Evolutionary conservation across 495 filamentous ascomycete genomes (phyloP), one percentile per base, ranked within the genome.

Genomic region (Oleoguttula mirabilis): DNA sequence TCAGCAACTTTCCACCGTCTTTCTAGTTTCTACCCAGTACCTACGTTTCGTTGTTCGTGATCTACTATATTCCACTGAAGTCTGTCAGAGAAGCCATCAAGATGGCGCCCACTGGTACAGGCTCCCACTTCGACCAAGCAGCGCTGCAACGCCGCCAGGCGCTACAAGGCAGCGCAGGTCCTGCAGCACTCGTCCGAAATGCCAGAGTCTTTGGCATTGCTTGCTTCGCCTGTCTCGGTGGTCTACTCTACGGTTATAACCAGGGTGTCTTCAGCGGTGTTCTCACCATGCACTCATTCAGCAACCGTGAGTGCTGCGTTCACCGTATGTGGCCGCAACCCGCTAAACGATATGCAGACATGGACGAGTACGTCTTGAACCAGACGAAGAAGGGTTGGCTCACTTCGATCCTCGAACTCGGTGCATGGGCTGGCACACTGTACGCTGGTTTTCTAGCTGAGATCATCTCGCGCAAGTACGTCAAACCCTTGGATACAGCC

Each of bases 251-350:
- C 43, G 61, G 61, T 39, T 64, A 84, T 63, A 82, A 84, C 57
- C 82, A 87, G 32, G 84, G 83, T 54, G 82, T 90, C 55, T 84
- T 88, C 66, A 74, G 72, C 24, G 78, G 79, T 43, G 70, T 81
- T 10, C 58, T 80, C n/a, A 69, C 72, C 36, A 81, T 80, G 76
- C 65, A 65, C 7, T 47, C 68, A 10, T 75, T 80, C 57, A 50
- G 60, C 27, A 23, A 45, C 10, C 42, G 54, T 60, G 52, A 36
- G 45, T 57, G 17, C 12, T 15, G 14, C 2, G 15, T 11, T 20
- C 4, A 1, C 20, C 21, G 19, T 33, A 17, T 43, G 21, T 48
- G 27, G 27, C 43, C 21, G 44, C 47, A 14, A 34, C 23, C 7
- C 56, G 23, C 56, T 61, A 21, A 66, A n/a, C n/a, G n/a, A n/a